These are phyloP conservation scores for Pelargonium exstipulatum DNA, from an alignment of 441 rosid species.

Conservation along the genomic window DNA sequence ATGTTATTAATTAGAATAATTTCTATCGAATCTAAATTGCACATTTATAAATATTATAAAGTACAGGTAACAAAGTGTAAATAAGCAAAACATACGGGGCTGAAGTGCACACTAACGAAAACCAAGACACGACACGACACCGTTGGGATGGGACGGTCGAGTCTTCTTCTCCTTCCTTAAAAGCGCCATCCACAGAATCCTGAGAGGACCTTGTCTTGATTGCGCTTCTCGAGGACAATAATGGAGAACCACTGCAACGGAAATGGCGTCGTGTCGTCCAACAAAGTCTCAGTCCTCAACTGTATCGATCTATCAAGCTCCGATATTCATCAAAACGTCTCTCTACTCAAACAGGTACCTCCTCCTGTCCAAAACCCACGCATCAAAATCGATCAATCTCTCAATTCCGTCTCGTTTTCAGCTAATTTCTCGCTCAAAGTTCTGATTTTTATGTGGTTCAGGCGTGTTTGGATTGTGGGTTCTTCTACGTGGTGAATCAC, in stretches of 20 bases:
- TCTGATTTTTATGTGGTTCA: constrained; percentile 18
- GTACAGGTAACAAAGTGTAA: not conserved
- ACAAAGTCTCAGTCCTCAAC: constrained; percentile 47
- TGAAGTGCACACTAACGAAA: not conserved
- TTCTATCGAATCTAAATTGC: not conserved
- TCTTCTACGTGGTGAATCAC: constrained; percentile 80
- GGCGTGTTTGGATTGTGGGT: constrained; percentile 83
- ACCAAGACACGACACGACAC: not conserved
- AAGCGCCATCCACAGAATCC: not conserved
- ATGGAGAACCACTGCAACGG: constrained; percentile 4
- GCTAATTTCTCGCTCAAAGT: not conserved
- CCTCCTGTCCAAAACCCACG: not conserved
- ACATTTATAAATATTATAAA: not conserved
- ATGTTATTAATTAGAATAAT: too few relatives aligned
- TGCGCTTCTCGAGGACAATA: not conserved
- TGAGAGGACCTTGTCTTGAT: not conserved
- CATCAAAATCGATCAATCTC: not conserved
- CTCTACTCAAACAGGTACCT: constrained; percentile 56
- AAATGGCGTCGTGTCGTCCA: constrained; percentile 16
- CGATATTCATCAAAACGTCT: constrained; percentile 41
- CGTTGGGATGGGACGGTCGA: not conserved
- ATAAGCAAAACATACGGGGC: not conserved
- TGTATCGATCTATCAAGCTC: constrained; percentile 59
- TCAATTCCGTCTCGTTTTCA: not conserved
- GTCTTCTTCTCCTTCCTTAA: constrained; percentile 1